These are phyloP conservation scores for Coemansia sp. DNA, from an alignment of 192 early-diverging fungal species.

Conservation along the genomic window DNA sequence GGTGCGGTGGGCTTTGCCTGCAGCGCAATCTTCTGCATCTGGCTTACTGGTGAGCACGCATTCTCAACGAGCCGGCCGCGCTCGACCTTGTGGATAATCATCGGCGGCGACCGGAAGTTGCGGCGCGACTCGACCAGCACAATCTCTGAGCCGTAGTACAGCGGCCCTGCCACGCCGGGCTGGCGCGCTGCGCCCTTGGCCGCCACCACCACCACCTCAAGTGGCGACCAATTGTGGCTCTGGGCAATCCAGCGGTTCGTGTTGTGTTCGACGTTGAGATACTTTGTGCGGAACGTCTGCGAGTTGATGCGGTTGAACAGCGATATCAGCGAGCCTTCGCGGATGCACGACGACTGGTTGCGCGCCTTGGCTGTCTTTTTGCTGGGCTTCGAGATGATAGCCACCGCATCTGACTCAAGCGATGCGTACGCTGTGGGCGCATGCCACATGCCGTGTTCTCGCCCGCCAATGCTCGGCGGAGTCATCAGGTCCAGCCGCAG, in stretches of 20 bases:
- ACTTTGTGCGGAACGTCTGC: constrained; percentile 87
- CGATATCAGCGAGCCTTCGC: constrained; percentile 71
- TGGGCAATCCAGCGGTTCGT: constrained; percentile 51
- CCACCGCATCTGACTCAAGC: constrained; percentile 71
- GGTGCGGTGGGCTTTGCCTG: constrained; percentile 33
- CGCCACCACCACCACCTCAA: constrained; percentile 34
- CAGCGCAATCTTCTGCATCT: constrained; percentile 84
- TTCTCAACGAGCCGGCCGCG: constrained; percentile 65
- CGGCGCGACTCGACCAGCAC: constrained; percentile 65
- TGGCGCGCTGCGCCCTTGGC: constrained; percentile 8
- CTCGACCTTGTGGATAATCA: constrained; percentile 80
- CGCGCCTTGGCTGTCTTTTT: constrained; percentile 86
- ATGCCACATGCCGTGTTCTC: constrained; percentile 15
- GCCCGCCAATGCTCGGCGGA: constrained; percentile 23
- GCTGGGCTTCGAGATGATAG: constrained; percentile 90
- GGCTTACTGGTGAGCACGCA: constrained; percentile 70
- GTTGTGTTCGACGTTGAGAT: constrained; percentile 63
- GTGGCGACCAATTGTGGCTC: constrained; percentile 56
- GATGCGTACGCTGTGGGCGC: constrained; percentile 56
- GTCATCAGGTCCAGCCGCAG: constrained; percentile 64
- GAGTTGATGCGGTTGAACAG: constrained; percentile 91
- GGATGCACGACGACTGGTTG: constrained; percentile 75
- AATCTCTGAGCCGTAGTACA: constrained; percentile 73
- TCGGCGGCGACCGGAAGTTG: constrained; percentile 63
- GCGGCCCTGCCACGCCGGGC: constrained; percentile 7